Evolutionary conservation across 176 grass and related monocot genomes (phyloP).

Genomic region (Typha latifolia): DNA sequence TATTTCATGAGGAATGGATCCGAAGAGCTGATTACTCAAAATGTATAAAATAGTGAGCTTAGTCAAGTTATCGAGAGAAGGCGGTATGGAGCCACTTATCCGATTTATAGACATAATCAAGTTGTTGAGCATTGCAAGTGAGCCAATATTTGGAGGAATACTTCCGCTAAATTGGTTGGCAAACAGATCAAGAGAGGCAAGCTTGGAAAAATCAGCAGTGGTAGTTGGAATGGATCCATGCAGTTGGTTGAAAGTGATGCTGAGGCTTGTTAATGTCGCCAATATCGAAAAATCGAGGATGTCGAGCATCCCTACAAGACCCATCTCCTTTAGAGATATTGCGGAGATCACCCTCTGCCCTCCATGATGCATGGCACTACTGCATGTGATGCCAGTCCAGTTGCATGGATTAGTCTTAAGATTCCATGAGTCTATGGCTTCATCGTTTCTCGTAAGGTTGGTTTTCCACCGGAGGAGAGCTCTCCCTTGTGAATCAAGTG

Average conservation of each 20-base stretch:
- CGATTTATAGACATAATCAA: too few relatives aligned
- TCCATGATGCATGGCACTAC: not conserved
- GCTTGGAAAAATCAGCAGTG: not conserved
- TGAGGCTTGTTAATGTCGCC: too few relatives aligned
- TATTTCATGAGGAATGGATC: slow-evolving; percentile 3
- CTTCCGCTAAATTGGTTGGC: not conserved
- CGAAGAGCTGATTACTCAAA: not conserved
- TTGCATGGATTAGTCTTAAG: too few relatives aligned
- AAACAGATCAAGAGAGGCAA: not conserved
- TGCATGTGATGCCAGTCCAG: too few relatives aligned
- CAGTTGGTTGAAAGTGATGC: too few relatives aligned
- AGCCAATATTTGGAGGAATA: not conserved
- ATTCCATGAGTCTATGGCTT: too few relatives aligned
- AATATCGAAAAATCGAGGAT: not conserved
- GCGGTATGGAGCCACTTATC: too few relatives aligned
- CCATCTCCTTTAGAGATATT: too few relatives aligned
- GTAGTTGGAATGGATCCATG: too few relatives aligned
- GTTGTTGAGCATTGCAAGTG: too few relatives aligned
- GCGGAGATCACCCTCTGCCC: not conserved
- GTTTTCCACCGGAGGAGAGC: not conserved
- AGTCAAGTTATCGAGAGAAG: not conserved
- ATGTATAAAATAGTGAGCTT: too few relatives aligned
- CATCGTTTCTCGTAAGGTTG: not conserved
- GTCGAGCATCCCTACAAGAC: not conserved
- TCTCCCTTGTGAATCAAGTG: not conserved